Evolutionary conservation across 768 basidiomycete genomes (phyloP).

Genomic region (Rhizopogon vulgaris): DNA sequence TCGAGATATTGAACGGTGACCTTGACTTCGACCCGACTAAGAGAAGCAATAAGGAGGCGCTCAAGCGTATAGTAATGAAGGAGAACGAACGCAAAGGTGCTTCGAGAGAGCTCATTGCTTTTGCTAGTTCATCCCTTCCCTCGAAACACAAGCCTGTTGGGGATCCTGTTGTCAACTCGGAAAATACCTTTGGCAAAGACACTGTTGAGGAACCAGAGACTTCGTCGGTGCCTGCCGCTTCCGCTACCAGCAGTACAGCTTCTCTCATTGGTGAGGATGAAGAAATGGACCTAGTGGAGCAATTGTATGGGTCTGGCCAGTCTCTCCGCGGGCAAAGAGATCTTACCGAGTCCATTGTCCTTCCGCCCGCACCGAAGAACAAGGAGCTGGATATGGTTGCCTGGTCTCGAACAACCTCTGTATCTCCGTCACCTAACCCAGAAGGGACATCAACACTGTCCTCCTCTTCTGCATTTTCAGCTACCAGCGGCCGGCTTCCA

Average conservation of each 20-base stretch:
- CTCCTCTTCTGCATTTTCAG: slow-evolving; percentile 6
- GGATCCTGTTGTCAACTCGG: slow-evolving; percentile 21
- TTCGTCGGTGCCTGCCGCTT: slow-evolving; percentile 13
- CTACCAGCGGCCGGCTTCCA: slow-evolving; percentile 3
- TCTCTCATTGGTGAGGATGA: slow-evolving; percentile 48
- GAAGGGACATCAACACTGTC: slow-evolving; percentile 29
- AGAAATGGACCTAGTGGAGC: slow-evolving; percentile 96
- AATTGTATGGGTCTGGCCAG: slow-evolving; percentile 79
- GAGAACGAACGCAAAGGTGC: slow-evolving; percentile 55
- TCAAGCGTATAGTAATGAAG: slow-evolving; percentile 70
- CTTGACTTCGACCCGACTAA: slow-evolving; percentile 88
- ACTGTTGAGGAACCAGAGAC: slow-evolving; percentile 17
- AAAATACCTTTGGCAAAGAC: slow-evolving; percentile 27
- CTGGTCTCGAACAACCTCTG: slow-evolving; percentile 59
- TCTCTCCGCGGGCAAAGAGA: slow-evolving; percentile 71
- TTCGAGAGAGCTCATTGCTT: slow-evolving; percentile 49
- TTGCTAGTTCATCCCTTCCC: slow-evolving; percentile 17
- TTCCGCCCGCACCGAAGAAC: slow-evolving; percentile 81
- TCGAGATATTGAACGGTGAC: slow-evolving; percentile 87
- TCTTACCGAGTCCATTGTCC: slow-evolving; percentile 76
- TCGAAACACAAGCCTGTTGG: slow-evolving; percentile 14
- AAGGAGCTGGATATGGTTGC: slow-evolving; percentile 80
- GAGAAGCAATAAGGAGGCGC: slow-evolving; percentile 77
- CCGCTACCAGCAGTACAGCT: slow-evolving; percentile 15
- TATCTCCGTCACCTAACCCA: slow-evolving; percentile 41